A percentile compares a stretch with the other conserved stretches of the same genome.
These are phyloP conservation scores for Aspergillus hortae DNA, from an alignment of 2,329 filamentous ascomycete genomes.

Conservation along the genomic window DNA sequence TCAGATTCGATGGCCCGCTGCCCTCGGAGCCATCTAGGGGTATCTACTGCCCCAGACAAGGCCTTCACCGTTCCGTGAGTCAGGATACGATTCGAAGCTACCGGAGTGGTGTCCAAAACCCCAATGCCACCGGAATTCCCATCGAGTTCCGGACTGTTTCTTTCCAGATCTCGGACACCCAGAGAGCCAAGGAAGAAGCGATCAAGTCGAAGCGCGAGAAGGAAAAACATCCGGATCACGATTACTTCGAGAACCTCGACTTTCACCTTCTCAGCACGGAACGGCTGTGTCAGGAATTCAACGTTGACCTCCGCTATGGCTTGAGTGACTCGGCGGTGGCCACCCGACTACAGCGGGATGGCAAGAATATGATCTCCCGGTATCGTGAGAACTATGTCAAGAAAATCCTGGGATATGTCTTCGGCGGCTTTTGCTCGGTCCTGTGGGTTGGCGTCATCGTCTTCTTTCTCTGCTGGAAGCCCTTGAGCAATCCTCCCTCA, in stretches of 20 bases:
- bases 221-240: constrained; percentile 34
- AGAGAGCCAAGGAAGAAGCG: constrained; percentile 26
- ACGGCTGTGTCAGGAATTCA: constrained; percentile 58
- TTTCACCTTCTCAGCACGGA: constrained; percentile 62
- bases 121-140: constrained; percentile 23
- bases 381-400: constrained; percentile 60
- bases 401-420: constrained; percentile 66
- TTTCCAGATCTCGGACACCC: constrained; percentile 37
- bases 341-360: constrained; percentile 58
- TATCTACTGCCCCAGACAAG: background rate
- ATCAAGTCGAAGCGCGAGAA: constrained; percentile 13
- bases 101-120: constrained; percentile 8
- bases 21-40: background rate
- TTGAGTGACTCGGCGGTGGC: constrained; percentile 58
- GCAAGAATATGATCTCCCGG: constrained; percentile 64
- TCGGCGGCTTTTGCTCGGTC: constrained; percentile 74
- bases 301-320: constrained; percentile 55
- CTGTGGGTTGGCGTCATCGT: constrained; percentile 67
- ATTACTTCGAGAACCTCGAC: constrained; percentile 60
- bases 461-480: constrained; percentile 74
- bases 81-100: constrained; percentile 5
- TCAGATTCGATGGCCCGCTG: background rate
- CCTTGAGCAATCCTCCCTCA: constrained; percentile 67
- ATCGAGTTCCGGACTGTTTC: constrained; percentile 40
- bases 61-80: constrained; percentile 9